phyloP scores from a whole-genome alignment of 2,329 filamentous ascomycete genomes.

The Trichoderma sp. region DNA sequence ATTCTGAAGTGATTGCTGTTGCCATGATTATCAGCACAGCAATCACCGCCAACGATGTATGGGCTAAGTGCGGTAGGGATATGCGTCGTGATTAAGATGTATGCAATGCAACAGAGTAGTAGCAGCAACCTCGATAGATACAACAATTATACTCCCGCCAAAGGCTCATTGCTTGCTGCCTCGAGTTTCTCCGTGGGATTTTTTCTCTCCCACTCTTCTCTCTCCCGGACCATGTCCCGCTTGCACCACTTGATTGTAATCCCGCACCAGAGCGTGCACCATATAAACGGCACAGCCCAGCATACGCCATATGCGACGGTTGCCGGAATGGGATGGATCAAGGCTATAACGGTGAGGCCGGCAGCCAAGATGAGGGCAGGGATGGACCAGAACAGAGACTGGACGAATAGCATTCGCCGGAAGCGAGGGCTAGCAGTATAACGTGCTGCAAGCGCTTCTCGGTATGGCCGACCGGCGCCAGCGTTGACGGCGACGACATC shows the following conservation, averaged over 20 bases:
- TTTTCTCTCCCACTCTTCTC: slow-evolving; percentile 36
- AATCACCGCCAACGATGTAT: slow-evolving; percentile 8
- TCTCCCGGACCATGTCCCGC: slow-evolving; percentile 36
- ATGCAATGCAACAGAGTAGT: not conserved
- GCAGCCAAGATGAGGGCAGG: slow-evolving; percentile 38
- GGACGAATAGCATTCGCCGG: slow-evolving; percentile 39
- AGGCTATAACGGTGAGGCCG: slow-evolving; percentile 37
- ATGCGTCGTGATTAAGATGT: not conserved
- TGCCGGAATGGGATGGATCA: slow-evolving; percentile 35
- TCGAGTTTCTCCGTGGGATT: slow-evolving; percentile 4
- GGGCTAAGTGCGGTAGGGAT: not conserved
- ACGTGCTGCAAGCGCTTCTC: slow-evolving; percentile 41
- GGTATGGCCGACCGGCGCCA: slow-evolving; percentile 47
- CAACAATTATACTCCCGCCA: not conserved
- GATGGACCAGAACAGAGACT: slow-evolving; percentile 43
- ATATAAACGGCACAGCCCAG: slow-evolving; percentile 41
- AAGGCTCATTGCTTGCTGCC: not conserved
- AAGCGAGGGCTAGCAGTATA: slow-evolving; percentile 43
- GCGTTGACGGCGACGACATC: slow-evolving; percentile 67
- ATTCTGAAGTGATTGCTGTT: slow-evolving; percentile 51
- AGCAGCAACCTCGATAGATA: not conserved
- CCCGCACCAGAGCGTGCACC: slow-evolving; percentile 35
- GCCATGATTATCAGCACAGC: slow-evolving; percentile 43
- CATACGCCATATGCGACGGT: slow-evolving; percentile 38
- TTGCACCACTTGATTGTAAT: slow-evolving; percentile 39